Conservation (phyloP, 2,329 filamentous ascomycete genomes). For the Xylariaceae sp. region DNA sequence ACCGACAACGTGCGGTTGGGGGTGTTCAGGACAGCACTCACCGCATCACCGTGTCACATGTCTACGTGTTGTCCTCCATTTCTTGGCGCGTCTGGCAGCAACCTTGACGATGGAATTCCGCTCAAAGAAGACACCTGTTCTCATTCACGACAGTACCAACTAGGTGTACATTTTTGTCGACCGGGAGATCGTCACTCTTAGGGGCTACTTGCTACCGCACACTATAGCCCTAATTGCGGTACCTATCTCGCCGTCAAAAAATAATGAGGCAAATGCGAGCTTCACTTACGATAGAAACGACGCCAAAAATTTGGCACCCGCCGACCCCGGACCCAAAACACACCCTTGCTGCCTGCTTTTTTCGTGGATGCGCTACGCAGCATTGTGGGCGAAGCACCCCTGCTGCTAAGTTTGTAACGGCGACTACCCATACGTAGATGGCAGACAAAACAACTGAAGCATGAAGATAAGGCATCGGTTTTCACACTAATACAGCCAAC, state of each 20-base stretch:
- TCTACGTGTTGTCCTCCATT: not conserved
- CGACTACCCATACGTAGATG: slow-evolving; percentile 4
- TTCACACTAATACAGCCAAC: not conserved
- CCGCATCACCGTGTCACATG: not conserved
- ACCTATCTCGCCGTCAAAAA: no score
- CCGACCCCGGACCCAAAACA: no score
- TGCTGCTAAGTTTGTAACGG: slow-evolving; percentile 15
- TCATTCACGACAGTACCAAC: no score
- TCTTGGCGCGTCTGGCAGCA: not conserved
- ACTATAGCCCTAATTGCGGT: no score
- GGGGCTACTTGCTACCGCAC: no score
- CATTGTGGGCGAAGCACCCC: slow-evolving; percentile 7
- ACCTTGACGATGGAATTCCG: not conserved
- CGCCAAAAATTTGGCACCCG: no score
- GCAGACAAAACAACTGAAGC: not conserved
- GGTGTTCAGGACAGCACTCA: not conserved
- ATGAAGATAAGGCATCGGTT: not conserved
- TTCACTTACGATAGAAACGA: no score
- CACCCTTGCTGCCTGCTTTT: no score
- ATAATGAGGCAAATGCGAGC: not conserved
- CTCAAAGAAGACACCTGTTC: no score
- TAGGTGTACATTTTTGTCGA: no score
- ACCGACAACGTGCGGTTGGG: not conserved
- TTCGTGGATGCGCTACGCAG: not conserved
- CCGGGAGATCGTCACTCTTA: no score